Conservation (phyloP, 345 rosid species). For the Barbarea vulgaris region DNA sequence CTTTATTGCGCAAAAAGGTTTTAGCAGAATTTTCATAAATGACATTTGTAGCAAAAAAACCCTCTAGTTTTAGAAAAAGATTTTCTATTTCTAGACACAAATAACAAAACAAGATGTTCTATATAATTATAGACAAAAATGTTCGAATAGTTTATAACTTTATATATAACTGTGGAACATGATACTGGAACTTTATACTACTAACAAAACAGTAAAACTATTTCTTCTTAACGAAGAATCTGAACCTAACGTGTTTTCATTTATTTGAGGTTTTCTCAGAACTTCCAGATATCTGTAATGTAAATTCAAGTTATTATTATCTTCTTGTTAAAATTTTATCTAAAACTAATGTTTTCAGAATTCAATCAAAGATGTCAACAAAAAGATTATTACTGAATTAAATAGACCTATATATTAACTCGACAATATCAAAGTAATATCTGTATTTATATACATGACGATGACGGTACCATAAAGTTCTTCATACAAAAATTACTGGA, state of each 20-base stretch:
- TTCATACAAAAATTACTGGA: conserved; percentile 29
- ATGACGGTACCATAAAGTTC: conserved; percentile 18
- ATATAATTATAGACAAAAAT: not conserved
- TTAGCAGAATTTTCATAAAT: not conserved
- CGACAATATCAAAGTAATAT: conserved; percentile 13
- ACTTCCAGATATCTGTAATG: not conserved
- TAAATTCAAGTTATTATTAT: not conserved
- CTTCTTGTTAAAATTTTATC: no score
- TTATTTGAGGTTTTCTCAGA: not conserved
- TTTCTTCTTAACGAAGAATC: no score
- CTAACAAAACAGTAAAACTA: not conserved
- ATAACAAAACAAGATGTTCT: conserved; percentile 12
- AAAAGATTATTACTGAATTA: not conserved
- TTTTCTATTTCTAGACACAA: not conserved
- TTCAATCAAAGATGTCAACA: no score
- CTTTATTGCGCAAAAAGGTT: not conserved
- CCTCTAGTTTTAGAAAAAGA: not conserved
- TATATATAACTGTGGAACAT: not conserved
- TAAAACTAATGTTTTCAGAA: no score
- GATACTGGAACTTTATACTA: not conserved
- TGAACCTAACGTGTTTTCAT: conserved; percentile 4
- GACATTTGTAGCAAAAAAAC: not conserved
- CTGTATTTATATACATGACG: conserved; percentile 9
- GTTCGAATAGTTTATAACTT: conserved; percentile 1
- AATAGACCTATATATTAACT: conserved; percentile 13